Conservation (phyloP, 345 rosid genomes). For the Diplotaxis tenuifolia region DNA sequence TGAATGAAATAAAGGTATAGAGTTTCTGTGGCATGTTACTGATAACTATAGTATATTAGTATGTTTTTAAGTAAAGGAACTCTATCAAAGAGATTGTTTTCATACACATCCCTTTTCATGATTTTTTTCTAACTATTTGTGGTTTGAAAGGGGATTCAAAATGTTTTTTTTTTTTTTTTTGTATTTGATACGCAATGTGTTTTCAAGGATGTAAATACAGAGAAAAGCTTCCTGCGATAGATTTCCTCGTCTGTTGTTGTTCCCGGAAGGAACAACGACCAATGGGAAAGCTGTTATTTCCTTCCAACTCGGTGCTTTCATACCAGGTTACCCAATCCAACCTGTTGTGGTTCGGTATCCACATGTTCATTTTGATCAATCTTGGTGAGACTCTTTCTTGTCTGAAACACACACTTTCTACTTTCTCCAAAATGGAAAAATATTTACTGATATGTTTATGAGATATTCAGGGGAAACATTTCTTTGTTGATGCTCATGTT, state of each 20-base stretch:
- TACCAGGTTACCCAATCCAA: slow-evolving; percentile 81
- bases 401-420: neutral
- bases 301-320: slow-evolving; percentile 96
- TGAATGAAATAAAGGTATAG: slow-evolving; percentile 89
- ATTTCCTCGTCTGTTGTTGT: slow-evolving; percentile 81
- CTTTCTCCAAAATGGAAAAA: too few species aligned
- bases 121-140: neutral
- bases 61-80: neutral
- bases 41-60: neutral
- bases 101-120: slow-evolving; percentile 8
- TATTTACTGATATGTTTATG: slow-evolving; percentile 8
- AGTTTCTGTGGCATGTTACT: slow-evolving; percentile 41
- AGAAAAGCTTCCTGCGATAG: slow-evolving; percentile 83
- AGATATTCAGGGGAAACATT: slow-evolving; percentile 32
- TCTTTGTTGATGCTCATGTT: slow-evolving; percentile 81
- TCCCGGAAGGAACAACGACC: slow-evolving; percentile 99
- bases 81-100: slow-evolving; percentile 4
- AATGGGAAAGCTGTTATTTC: slow-evolving; percentile 81
- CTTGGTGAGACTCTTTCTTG: slow-evolving; percentile 58
- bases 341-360: slow-evolving; percentile 93
- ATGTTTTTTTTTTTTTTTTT: slow-evolving; percentile 34
- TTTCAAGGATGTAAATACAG: slow-evolving; percentile 98
- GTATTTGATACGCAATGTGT: slow-evolving; percentile 91
- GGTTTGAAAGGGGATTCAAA: slow-evolving; percentile 36
- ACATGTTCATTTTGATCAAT: slow-evolving; percentile 95